These are phyloP conservation scores for Litchi chinensis DNA, from an alignment of 345 rosid species.

Conservation along the genomic window DNA sequence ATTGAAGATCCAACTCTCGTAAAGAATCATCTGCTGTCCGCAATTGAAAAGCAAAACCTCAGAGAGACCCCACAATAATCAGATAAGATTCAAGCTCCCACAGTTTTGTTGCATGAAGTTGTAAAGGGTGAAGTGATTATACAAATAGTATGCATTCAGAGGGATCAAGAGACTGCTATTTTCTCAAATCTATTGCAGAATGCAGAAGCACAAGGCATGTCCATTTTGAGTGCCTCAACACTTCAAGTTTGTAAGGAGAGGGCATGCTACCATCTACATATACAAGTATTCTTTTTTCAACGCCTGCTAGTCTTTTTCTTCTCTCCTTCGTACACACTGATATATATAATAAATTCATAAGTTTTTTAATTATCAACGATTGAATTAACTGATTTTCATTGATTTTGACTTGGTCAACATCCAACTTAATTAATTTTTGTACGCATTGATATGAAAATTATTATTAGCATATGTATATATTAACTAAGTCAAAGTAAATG, in stretches of 20 bases:
- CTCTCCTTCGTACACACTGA: too few relatives aligned
- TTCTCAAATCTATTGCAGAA: slow-evolving; percentile 31
- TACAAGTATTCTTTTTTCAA: slow-evolving; percentile 13
- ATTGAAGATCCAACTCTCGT: slow-evolving; percentile 27
- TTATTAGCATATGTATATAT: too few relatives aligned
- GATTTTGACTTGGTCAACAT: too few relatives aligned
- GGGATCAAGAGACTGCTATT: not conserved
- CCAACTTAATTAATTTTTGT: too few relatives aligned
- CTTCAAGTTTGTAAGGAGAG: slow-evolving; percentile 26
- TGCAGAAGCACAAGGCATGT: slow-evolving; percentile 31
- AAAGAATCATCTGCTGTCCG: slow-evolving; percentile 30
- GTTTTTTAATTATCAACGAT: too few relatives aligned
- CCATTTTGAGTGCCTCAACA: slow-evolving; percentile 32
- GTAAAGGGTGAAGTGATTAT: slow-evolving; percentile 30
- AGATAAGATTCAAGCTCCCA: not conserved
- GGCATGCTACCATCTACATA: slow-evolving; percentile 33
- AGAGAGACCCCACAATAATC: not conserved
- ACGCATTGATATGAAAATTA: too few relatives aligned
- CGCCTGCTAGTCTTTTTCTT: too few relatives aligned
- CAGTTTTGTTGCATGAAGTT: slow-evolving; percentile 36
- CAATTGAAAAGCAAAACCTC: not conserved
- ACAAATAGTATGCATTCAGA: slow-evolving; percentile 28
- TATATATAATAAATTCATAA: too few relatives aligned
- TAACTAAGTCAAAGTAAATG: too few relatives aligned
- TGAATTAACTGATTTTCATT: too few relatives aligned